These are phyloP conservation scores for Eutypella sp. DNA, from an alignment of 2,329 filamentous ascomycete genomes.

Conservation along the genomic window DNA sequence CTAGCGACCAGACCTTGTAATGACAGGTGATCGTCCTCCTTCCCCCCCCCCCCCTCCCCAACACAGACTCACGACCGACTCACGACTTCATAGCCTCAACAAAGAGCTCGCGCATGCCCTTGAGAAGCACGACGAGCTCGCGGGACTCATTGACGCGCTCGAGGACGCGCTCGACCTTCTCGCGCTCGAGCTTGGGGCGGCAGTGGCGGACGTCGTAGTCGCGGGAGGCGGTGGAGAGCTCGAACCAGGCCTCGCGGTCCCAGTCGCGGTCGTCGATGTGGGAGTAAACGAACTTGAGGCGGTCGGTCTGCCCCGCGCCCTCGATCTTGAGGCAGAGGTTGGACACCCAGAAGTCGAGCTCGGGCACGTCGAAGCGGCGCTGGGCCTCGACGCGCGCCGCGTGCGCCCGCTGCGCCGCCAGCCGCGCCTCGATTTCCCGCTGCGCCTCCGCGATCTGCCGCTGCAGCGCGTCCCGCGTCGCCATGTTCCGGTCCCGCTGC, in stretches of 20 bases:
- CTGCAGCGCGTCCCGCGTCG: slow-evolving; percentile 51
- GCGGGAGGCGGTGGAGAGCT: slow-evolving; percentile 72
- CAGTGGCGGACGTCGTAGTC: slow-evolving; percentile 83
- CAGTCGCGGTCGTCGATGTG: slow-evolving; percentile 83
- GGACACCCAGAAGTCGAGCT: slow-evolving; percentile 93
- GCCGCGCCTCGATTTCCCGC: slow-evolving; percentile 61
- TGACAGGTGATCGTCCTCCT: neutral
- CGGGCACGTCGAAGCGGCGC: slow-evolving; percentile 82
- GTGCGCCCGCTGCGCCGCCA: slow-evolving; percentile 68
- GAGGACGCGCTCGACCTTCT: slow-evolving; percentile 70
- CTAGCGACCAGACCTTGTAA: too few species aligned
- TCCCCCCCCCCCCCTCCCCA: neutral
- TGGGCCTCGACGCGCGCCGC: slow-evolving; percentile 75
- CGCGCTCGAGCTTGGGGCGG: slow-evolving; percentile 74
- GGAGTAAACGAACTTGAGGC: slow-evolving; percentile 84
- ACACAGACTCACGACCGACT: too few species aligned
- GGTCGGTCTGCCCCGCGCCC: slow-evolving; percentile 76
- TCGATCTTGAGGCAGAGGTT: slow-evolving; percentile 87
- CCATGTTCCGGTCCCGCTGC: slow-evolving; percentile 57
- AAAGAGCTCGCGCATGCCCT: slow-evolving; percentile 79
- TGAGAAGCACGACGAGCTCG: slow-evolving; percentile 67
- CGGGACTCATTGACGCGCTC: slow-evolving; percentile 77
- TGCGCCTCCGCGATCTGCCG: slow-evolving; percentile 64
- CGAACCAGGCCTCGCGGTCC: slow-evolving; percentile 90
- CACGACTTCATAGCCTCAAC: slow-evolving; percentile 57